phyloP scores from a whole-genome alignment of 768 basidiomycete species.

The Suillus fuscotomentosus region DNA sequence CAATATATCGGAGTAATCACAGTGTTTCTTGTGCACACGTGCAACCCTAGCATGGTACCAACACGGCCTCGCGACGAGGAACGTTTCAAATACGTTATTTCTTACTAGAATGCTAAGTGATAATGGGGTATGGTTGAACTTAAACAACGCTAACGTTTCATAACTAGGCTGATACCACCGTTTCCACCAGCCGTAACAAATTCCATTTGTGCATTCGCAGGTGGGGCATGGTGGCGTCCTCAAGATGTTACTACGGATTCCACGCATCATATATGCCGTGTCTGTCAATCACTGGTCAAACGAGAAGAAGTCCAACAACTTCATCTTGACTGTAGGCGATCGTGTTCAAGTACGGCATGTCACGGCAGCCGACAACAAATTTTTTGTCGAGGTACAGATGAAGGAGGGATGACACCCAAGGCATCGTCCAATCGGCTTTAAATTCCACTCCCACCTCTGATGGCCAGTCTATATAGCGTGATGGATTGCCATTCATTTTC shows the following conservation, averaged over 20 bases:
- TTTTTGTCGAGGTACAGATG: neutral
- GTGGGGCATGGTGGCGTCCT: neutral
- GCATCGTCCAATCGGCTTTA: neutral
- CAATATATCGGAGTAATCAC: slow-evolving; percentile 12
- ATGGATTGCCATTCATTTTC: neutral
- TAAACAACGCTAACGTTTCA: neutral
- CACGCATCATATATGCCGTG: neutral
- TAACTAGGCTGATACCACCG: neutral
- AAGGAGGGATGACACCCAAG: neutral
- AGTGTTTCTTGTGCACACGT: neutral
- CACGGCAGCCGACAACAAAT: neutral
- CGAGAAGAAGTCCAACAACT: neutral
- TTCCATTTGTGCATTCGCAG: neutral
- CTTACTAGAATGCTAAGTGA: neutral
- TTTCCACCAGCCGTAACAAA: neutral
- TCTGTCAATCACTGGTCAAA: neutral
- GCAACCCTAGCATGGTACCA: neutral
- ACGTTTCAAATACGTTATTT: neutral
- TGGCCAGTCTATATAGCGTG: neutral
- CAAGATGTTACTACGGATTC: neutral
- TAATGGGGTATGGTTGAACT: neutral
- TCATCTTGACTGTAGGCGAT: neutral
- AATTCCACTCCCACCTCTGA: neutral
- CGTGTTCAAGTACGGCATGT: neutral
- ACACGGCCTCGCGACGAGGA: neutral